A percentile compares a stretch with the other conserved stretches of the same genome.
These are phyloP conservation scores for Malassezia yamatoensis DNA, from an alignment of 1,284 basidiomycete species.

Conservation along the genomic window DNA sequence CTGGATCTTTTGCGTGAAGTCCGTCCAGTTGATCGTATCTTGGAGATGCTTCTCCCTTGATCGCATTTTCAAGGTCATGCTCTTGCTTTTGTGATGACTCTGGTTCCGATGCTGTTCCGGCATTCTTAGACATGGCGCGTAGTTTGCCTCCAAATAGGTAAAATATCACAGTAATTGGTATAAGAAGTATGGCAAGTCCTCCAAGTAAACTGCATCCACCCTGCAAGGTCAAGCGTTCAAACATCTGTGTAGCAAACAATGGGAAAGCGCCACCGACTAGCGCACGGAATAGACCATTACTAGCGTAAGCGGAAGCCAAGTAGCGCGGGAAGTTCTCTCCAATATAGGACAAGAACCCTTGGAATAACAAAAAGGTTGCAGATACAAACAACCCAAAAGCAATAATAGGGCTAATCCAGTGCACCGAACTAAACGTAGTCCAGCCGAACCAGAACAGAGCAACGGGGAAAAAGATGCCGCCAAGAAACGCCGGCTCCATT, in stretches of 20 bases:
- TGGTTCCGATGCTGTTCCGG: neutral
- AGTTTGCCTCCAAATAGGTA: slow-evolving; percentile 3
- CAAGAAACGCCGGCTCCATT: slow-evolving; percentile 52
- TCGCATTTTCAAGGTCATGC: neutral
- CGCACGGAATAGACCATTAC: slow-evolving; percentile 24
- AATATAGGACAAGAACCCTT: slow-evolving; percentile 10
- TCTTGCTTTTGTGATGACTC: neutral
- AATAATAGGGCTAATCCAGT: slow-evolving; percentile 46
- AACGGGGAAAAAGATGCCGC: slow-evolving; percentile 61
- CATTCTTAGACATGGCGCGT: neutral
- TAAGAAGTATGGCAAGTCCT: slow-evolving; percentile 6
- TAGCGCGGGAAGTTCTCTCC: slow-evolving; percentile 11
- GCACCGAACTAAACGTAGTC: slow-evolving; percentile 31
- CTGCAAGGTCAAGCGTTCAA: slow-evolving; percentile 9
- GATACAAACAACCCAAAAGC: slow-evolving; percentile 29
- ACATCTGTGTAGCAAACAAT: slow-evolving; percentile 10
- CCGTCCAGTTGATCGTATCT: neutral
- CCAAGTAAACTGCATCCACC: slow-evolving; percentile 16
- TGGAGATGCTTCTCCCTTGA: neutral
- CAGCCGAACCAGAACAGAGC: slow-evolving; percentile 56
- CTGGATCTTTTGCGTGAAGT: neutral
- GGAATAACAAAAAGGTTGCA: slow-evolving; percentile 8
- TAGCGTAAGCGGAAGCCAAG: slow-evolving; percentile 23
- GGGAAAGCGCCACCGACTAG: slow-evolving; percentile 22
- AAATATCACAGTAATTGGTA: slow-evolving; percentile 11